These are phyloP conservation scores for Trichopus zeylanicus DNA, from an alignment of 116 monocot species.

Conservation along the genomic window DNA sequence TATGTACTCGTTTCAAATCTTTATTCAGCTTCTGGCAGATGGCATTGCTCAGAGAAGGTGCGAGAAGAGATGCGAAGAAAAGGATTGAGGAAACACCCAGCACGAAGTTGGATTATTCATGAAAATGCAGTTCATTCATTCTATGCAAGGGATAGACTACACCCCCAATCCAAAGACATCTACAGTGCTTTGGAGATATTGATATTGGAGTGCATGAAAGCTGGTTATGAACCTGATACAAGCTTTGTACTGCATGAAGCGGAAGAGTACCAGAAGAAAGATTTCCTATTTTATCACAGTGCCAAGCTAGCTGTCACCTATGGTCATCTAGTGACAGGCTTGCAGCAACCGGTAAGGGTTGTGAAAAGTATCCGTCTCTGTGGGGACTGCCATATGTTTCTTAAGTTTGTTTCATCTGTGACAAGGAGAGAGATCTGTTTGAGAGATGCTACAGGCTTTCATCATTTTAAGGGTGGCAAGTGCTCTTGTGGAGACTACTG, in stretches of 20 bases:
- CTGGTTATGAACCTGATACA: constrained; percentile 79
- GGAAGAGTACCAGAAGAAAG: constrained; percentile 87
- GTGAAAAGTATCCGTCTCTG: constrained; percentile 82
- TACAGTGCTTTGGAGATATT: constrained; percentile 61
- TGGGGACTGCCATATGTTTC: constrained; percentile 84
- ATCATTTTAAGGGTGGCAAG: constrained; percentile 44
- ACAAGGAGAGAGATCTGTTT: constrained; percentile 58
- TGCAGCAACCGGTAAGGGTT: constrained; percentile 25
- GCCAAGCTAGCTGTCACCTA: constrained; percentile 68
- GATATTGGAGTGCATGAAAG: constrained; percentile 77
- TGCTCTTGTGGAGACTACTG: constrained; percentile 71
- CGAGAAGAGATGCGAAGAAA: constrained; percentile 76
- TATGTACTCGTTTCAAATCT: constrained; percentile 74
- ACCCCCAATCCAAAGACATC: constrained; percentile 59
- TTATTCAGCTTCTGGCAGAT: constrained; percentile 81
- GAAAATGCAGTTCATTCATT: constrained; percentile 47
- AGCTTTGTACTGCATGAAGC: constrained; percentile 94
- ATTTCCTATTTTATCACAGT: constrained; percentile 88
- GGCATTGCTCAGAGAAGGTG: constrained; percentile 76
- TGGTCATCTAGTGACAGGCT: constrained; percentile 37
- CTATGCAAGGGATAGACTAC: constrained; percentile 68
- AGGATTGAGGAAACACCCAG: constrained; percentile 64
- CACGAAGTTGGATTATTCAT: constrained; percentile 62
- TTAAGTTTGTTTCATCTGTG: constrained; percentile 56
- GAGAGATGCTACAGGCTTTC: constrained; percentile 81